phyloP scores from a whole-genome alignment of 176 grass and related monocot species.

The Chrysopogon serrulatus region DNA sequence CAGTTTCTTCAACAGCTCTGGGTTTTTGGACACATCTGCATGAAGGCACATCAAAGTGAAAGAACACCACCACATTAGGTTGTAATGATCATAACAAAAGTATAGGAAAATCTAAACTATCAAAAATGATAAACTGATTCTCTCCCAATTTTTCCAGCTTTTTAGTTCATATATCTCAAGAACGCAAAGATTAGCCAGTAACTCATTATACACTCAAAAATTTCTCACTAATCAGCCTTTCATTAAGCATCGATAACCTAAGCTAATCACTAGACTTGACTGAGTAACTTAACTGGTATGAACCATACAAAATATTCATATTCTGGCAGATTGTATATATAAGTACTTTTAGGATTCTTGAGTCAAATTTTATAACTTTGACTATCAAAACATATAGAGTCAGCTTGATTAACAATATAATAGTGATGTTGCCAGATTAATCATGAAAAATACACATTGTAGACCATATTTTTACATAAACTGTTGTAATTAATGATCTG shows the following conservation, averaged over 20 bases:
- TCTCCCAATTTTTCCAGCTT: background rate
- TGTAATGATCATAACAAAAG: background rate
- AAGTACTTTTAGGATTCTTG: background rate
- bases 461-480: background rate
- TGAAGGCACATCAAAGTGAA: background rate
- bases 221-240: background rate
- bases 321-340: background rate
- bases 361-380: background rate
- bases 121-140: background rate
- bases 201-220: background rate
- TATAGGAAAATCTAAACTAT: background rate
- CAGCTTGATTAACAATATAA: background rate
- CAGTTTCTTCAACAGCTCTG: slow-evolving; percentile 87
- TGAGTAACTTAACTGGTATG: background rate
- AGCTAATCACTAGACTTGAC: background rate
- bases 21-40: slow-evolving; percentile 77
- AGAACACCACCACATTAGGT: background rate
- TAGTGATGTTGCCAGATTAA: background rate
- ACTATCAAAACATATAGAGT: background rate
- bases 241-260: background rate
- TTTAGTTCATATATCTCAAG: background rate
- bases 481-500: background rate
- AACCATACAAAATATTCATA: background rate
- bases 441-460: background rate
- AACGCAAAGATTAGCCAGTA: background rate